phyloP scores from a whole-genome alignment of 441 rosid species.

The Rhodomyrtus psidioides region DNA sequence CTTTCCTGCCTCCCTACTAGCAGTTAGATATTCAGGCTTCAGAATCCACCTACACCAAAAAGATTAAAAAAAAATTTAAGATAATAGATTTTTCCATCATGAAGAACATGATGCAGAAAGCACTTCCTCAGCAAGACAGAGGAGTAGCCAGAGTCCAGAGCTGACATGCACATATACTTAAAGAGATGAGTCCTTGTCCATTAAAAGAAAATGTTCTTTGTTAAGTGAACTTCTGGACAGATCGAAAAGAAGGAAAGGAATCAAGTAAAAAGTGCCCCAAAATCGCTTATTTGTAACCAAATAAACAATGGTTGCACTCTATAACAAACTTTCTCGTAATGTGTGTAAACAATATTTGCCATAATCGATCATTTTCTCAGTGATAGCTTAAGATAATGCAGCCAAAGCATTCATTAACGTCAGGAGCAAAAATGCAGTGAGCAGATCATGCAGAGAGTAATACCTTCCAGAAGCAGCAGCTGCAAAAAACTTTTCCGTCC shows the following conservation, averaged over 20 bases:
- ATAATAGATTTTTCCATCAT: background rate
- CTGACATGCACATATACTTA: background rate
- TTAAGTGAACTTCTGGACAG: background rate
- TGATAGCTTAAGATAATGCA: background rate
- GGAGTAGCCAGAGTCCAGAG: background rate
- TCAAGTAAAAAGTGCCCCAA: background rate
- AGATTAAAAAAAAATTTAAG: background rate
- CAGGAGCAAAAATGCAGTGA: background rate
- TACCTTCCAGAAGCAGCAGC: constrained; percentile 97
- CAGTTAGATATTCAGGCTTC: constrained; percentile 66
- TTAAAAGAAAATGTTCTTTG: background rate
- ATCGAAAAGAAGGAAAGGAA: background rate
- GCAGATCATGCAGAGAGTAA: background rate
- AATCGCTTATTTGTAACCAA: background rate
- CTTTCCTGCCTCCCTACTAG: constrained; percentile 62
- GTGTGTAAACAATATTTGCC: background rate
- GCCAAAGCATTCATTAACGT: background rate
- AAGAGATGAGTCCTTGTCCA: background rate
- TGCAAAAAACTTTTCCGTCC: constrained; percentile 88
- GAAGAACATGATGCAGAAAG: background rate
- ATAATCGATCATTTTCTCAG: background rate
- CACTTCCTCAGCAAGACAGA: background rate
- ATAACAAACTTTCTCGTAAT: background rate
- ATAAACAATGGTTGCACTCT: background rate
- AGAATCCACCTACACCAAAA: constrained; percentile 27